Base-by-base conservation (phyloP, 2,329 filamentous ascomycete genomes). In the Thermoascus crustaceus region DNA sequence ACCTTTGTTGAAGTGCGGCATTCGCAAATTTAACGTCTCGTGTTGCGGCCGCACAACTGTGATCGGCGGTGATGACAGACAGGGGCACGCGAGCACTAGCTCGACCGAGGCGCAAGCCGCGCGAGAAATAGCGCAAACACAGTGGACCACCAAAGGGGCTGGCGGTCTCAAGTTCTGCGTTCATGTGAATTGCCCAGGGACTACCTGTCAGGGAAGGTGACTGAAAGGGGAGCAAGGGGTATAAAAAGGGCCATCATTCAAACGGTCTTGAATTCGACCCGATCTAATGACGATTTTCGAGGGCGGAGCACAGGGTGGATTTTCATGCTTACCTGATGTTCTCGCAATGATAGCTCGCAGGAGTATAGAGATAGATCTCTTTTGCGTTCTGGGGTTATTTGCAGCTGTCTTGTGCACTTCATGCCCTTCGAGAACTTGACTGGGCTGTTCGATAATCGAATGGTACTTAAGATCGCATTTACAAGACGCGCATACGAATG, bases 381-480 rank as follows among this genome's bases (percentile, higher is more conserved):
- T 80, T 47, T 85, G 79, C 43, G 75, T 81, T 49, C 87, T 82
- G 4, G 82, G 76, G 21, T 75, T 75, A 38, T 77, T 75, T 27
- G 74, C 67, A 4, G 85, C 85, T 18, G 83, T 81, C 54, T 83
- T 81, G 55, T 86, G 82, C 35, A 81, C 77, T 42, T 78, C 76
- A 42, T 89, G 72, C 48, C 77, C 82, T 10, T 81, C 72, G 40
- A 81, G 73, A 47, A 60, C 55, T 44, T 63, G 68, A 24, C 82
- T 84, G 45, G 75, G 68, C 32, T 73, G 63, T 51, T 84, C 79
- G 38, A 91, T 72, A 37, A 67, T 73, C 18, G 77, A 68, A 39
- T 75, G 72, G 43, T 80, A 75, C 31, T 81, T 78, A 33, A 78
- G 75, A 58, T 95, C 89, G 67, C 85, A 94, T 69, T 95, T 95